These are phyloP conservation scores for Claviceps maximensis DNA, from an alignment of 2,329 filamentous ascomycete species.

Conservation along the genomic window DNA sequence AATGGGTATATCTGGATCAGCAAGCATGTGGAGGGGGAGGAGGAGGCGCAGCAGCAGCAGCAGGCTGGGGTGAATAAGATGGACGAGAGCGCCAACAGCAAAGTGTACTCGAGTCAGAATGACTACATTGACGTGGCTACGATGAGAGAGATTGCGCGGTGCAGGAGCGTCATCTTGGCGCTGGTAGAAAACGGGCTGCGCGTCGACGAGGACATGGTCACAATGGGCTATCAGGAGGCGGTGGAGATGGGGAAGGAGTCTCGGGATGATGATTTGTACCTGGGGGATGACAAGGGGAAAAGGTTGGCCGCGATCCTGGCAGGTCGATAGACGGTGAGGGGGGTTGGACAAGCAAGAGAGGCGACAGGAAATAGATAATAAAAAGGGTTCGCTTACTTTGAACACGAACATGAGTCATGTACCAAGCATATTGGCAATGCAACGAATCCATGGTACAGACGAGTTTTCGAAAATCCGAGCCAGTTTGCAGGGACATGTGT, in stretches of 20 bases:
- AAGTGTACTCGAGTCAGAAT: conserved; percentile 91
- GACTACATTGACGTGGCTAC: conserved; percentile 66
- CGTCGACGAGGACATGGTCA: conserved; percentile 84
- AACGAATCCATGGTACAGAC: no score
- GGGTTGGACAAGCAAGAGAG: neutral
- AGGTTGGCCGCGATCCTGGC: conserved; percentile 31
- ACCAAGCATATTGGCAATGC: no score
- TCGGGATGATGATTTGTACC: conserved; percentile 44
- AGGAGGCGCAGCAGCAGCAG: conserved; percentile 17
- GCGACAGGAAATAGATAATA: neutral
- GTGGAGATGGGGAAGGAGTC: conserved; percentile 58
- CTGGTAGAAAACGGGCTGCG: conserved; percentile 69
- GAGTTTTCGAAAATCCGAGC: no score
- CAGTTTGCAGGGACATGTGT: no score
- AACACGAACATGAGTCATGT: neutral
- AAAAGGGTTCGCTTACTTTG: neutral
- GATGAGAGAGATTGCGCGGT: conserved; percentile 74
- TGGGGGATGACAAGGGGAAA: conserved; percentile 44
- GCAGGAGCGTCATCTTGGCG: conserved; percentile 69
- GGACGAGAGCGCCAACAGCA: conserved; percentile 74
- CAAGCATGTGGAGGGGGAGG: conserved; percentile 60
- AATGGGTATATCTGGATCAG: conserved; percentile 96
- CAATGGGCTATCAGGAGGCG: conserved; percentile 67
- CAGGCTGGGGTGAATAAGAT: conserved; percentile 60
- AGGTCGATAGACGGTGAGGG: conserved; percentile 9